Evolutionary conservation across 2,329 filamentous ascomycete species (phyloP).

Genomic region (Paradendryphiella salina): DNA sequence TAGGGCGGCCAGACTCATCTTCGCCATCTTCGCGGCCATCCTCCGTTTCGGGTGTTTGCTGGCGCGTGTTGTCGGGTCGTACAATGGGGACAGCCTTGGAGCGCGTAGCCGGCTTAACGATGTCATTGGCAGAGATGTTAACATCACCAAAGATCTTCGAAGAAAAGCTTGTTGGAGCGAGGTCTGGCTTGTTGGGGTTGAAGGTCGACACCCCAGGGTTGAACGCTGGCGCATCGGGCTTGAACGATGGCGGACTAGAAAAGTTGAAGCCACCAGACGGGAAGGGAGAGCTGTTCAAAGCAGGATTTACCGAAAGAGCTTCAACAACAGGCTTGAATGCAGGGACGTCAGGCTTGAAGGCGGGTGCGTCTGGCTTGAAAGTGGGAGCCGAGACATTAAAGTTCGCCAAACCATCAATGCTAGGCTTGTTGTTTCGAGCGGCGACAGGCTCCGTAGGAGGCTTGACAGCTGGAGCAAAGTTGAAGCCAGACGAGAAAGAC

Average conservation of each 20-base stretch:
- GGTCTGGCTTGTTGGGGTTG: conserved; percentile 24
- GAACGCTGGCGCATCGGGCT: conserved; percentile 75
- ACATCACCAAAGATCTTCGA: conserved; percentile 45
- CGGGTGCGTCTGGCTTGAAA: conserved; percentile 76
- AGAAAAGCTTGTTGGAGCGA: conserved; percentile 34
- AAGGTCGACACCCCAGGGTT: conserved; percentile 47
- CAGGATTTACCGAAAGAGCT: conserved; percentile 20
- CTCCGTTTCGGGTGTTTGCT: conserved; percentile 50
- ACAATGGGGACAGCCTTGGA: conserved; percentile 86
- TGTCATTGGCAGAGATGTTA: conserved; percentile 63
- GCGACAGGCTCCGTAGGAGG: conserved; percentile 54
- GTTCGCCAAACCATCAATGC: conserved; percentile 42
- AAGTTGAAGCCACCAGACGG: conserved; percentile 30
- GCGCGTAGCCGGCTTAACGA: conserved; percentile 67
- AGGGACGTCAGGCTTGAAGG: conserved; percentile 72
- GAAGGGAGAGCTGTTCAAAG: conserved; percentile 17
- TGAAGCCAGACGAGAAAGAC: conserved; percentile 47
- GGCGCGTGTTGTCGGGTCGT: conserved; percentile 56
- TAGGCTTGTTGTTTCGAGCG: conserved; percentile 49
- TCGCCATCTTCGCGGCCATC: conserved; percentile 47
- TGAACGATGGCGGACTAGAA: conserved; percentile 30
- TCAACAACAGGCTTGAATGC: conserved; percentile 38
- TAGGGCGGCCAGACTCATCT: conserved; percentile 63
- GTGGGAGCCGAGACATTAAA: conserved; percentile 71
- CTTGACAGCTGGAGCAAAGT: conserved; percentile 48